Percentiles rank a stretch among this genome's conserved stretches.
Evolutionary conservation across 805 yeast genomes (phyloP).

Genomic region (Zygoascus flipseniorum): DNA sequence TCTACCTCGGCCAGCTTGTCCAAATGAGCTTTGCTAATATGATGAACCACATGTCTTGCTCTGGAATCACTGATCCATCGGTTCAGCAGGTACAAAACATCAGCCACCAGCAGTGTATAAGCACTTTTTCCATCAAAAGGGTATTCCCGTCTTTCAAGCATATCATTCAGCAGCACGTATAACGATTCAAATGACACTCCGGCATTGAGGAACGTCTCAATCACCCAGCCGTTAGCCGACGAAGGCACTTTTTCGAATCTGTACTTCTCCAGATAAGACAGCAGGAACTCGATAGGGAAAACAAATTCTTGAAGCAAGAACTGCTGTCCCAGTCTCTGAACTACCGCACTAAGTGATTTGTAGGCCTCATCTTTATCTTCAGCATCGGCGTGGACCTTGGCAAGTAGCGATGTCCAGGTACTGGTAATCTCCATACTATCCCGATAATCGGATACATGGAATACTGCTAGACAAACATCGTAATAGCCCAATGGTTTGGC

Average conservation of each 20-base stretch:
- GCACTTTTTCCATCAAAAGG: conserved; percentile 25
- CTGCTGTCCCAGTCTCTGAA: conserved; percentile 48
- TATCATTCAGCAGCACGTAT: conserved; percentile 20
- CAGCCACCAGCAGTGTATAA: conserved; percentile 19
- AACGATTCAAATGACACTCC: conserved; percentile 26
- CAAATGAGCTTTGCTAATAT: neutral
- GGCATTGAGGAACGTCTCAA: conserved; percentile 29
- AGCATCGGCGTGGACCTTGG: conserved; percentile 33
- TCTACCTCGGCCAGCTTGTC: neutral
- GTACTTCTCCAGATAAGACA: conserved; percentile 55
- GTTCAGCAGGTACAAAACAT: conserved; percentile 19
- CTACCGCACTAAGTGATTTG: conserved; percentile 32
- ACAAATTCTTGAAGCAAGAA: conserved; percentile 63
- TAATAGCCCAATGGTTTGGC: conserved; percentile 84
- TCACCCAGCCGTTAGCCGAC: conserved; percentile 31
- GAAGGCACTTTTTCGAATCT: conserved; percentile 35
- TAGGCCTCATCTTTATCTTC: conserved; percentile 22
- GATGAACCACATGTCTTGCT: neutral
- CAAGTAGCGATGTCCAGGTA: conserved; percentile 71
- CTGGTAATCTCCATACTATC: conserved; percentile 73
- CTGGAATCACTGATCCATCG: conserved; percentile 15
- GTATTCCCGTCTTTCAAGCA: conserved; percentile 23
- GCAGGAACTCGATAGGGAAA: conserved; percentile 66
- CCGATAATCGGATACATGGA: conserved; percentile 77
- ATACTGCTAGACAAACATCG: conserved; percentile 69